Base-by-base conservation (phyloP, 2,329 filamentous ascomycete species). In the Verticillium dahliae region DNA sequence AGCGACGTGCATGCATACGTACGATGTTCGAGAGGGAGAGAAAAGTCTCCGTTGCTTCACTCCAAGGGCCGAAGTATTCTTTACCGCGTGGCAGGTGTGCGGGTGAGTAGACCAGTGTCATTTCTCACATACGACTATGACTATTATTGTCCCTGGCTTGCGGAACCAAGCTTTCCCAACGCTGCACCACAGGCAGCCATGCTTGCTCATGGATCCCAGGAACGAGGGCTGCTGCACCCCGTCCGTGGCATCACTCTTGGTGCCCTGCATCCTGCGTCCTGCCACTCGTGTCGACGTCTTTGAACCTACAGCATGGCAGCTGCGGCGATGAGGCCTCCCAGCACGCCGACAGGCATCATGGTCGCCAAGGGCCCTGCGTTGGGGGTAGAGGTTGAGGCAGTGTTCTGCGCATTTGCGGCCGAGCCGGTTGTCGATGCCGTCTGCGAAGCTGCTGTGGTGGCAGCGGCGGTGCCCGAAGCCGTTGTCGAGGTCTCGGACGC, bases 391-490 rank as follows among this genome's bases (percentile, higher is more conserved):
- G 62, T 59, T n/a, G 59, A 35, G 4, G 50, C 45, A 14, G 37
- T 58, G 11, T 33, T 55, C 37, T 62, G 50, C 15, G 45, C 56
- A 38, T n/a, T 11, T 11, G 33, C 41, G 15, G 62, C 6, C 15
- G 39, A 18, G 18, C 54, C 34, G 18, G 27, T 57, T 9, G 61
- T 9, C 13, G 62, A 34, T 22, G 60, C 56, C 6, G 60, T 18
- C 22, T 57, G 18, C 54, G 52, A 78, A 57, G 69, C 69, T 39
- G 56, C 13, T 1, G 56, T 27, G 15, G 35, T 27, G 56, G 56
- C 37, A 9, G 63, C 6, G 27, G 52, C n/a, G 14, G 62, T 35
- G 18, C 27, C 45, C 6, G 61, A 41, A 10, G 62, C 50, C 22
- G 63, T 57, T 4, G 60, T 18, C 9, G 61, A 56, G 14, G 56